Conservation (phyloP, 2,329 filamentous ascomycete species). For the Macrophomina tecta region DNA sequence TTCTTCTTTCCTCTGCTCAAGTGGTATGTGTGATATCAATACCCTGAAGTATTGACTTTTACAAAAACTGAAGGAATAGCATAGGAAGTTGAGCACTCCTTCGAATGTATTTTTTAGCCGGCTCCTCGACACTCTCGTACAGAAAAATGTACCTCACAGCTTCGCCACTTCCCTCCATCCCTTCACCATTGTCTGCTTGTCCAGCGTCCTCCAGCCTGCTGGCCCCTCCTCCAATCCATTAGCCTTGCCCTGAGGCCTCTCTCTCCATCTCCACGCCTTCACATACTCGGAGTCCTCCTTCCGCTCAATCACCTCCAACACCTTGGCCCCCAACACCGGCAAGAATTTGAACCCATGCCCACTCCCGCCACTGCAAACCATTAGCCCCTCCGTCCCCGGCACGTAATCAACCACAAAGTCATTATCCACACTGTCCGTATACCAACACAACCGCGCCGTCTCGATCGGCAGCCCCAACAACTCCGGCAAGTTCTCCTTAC, state of each 20-base stretch:
- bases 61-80: neutral
- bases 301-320: slow-evolving; percentile 37
- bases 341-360: slow-evolving; percentile 44
- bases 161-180: slow-evolving; percentile 33
- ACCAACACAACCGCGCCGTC: slow-evolving; percentile 30
- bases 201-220: slow-evolving; percentile 36
- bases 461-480: slow-evolving; percentile 38
- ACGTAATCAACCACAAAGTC: slow-evolving; percentile 37
- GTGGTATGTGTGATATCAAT: neutral
- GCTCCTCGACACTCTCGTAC: neutral
- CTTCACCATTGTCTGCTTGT: slow-evolving; percentile 35
- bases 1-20: neutral
- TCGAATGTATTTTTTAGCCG: neutral
- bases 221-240: slow-evolving; percentile 39
- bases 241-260: slow-evolving; percentile 31
- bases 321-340: slow-evolving; percentile 38
- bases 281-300: slow-evolving; percentile 30
- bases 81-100: neutral
- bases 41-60: neutral
- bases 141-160: neutral
- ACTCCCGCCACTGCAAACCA: slow-evolving; percentile 40
- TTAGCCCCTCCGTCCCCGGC: slow-evolving; percentile 31
- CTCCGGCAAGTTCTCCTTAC: slow-evolving; percentile 53
- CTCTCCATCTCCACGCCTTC: slow-evolving; percentile 32
- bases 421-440: slow-evolving; percentile 37